Evolutionary conservation across 202 grass and related monocot species (phyloP), one percentile per base, ranked within the genome.

Genomic region (Hordeum pubiflorum): DNA sequence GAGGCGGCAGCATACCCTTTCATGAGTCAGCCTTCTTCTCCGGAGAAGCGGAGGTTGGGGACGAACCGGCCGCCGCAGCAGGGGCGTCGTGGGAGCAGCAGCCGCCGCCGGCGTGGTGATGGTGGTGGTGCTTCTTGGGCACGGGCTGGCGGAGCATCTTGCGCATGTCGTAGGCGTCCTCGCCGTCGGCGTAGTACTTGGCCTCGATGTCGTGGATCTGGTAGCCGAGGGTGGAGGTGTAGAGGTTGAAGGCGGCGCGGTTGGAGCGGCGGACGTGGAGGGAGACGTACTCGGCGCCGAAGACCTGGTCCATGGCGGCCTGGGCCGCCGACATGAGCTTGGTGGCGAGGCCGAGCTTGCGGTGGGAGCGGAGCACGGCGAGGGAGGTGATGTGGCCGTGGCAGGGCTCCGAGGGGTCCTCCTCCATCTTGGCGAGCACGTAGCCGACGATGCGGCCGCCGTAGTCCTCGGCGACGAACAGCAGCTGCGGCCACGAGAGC

Each of bases 341-440:
- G 77, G 94, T 97, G 59, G 94, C 94, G 36, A 97, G 84, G 3
- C 94, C 94, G 2, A 97, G 92, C 88, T 97, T 97, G 84, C 94
- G 94, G 79, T 97, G 94, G 56, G 92, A 87, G 34, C 94, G 91
- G 79, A 97, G 91, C n/a, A 97, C 94, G n/a, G 94, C 94, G 44
- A 97, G 94, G 66, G 94, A 97, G 79, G 94, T 97, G 87, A 97
- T 97, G 81, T 97, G 94, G 58, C 94, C 94, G 34, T 97, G 94
- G 86, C 94, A 97, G 23, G 94, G 94, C 84, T 97, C 94, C 4
- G 94, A 97, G 21, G 94, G 89, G 23, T 97, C 94, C 82, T 97
- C 94, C 90, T 97, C 91, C 94, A 97, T 97, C 91, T 97, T 97
- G 58, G 94, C 94, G 3, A 97, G 89, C 24, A 97, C 94, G 63